Conservation (phyloP, 2,329 filamentous ascomycete genomes). For the Colletotrichum aenigma region DNA sequence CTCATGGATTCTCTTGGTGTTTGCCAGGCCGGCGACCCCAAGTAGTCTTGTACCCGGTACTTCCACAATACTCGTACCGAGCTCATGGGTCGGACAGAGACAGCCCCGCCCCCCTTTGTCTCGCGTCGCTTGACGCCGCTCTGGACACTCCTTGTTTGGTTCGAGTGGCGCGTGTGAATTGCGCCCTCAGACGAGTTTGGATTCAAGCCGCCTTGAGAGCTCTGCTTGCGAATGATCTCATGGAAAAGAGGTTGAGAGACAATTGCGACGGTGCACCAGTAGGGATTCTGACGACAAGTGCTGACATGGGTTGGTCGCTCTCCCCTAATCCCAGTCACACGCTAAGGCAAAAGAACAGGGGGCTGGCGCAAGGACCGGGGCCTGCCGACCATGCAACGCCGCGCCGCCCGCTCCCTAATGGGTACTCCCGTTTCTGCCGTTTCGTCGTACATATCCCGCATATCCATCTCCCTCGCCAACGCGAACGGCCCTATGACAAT, state of each 20-base stretch:
- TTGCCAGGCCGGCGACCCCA: neutral
- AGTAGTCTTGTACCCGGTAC: neutral
- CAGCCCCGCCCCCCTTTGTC: conserved; percentile 19
- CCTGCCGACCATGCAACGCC: conserved; percentile 18
- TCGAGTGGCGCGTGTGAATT: neutral
- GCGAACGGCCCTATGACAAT: conserved; percentile 4
- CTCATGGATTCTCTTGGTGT: conserved; percentile 14
- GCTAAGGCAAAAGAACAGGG: conserved; percentile 12
- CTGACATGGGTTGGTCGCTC: neutral
- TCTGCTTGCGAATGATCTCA: neutral
- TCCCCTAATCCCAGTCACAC: neutral
- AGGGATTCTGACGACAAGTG: neutral
- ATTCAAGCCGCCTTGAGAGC: neutral
- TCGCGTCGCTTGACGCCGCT: neutral
- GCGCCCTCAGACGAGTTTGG: neutral
- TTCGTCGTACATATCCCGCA: conserved; percentile 19
- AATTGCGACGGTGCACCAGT: neutral
- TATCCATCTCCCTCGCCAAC: conserved; percentile 12
- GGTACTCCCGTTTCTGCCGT: conserved; percentile 22
- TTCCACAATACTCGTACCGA: conserved; percentile 10
- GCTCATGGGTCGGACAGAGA: conserved; percentile 19
- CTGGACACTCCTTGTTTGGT: neutral
- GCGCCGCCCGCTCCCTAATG: conserved; percentile 22
- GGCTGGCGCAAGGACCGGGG: conserved; percentile 18
- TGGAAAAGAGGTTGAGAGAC: neutral